Conservation (phyloP, 164 flowering plant species). For the Hamamelis virginiana region DNA sequence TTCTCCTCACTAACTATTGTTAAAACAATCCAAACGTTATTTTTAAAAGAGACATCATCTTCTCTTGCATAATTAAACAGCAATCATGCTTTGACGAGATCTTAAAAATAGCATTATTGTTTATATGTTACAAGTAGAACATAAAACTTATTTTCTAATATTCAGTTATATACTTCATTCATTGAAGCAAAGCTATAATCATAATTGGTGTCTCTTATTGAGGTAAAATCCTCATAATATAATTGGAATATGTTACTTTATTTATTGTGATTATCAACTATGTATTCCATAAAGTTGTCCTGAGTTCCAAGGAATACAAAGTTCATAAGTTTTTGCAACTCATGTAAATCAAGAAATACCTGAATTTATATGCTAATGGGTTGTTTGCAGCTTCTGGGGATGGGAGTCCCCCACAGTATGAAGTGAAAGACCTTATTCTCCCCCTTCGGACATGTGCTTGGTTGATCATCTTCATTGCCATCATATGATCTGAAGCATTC, state of each 20-base stretch:
- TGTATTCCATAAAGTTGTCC: background rate
- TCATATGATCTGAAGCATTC: conserved; percentile 83
- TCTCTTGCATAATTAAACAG: no score
- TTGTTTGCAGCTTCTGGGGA: conserved; percentile 95
- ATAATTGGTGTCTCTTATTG: background rate
- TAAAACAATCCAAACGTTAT: no score
- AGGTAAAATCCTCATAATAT: background rate
- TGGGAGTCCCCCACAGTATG: conserved; percentile 98
- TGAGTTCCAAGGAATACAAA: background rate
- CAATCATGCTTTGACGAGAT: no score
- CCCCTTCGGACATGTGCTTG: conserved; percentile 67
- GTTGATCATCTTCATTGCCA: conserved; percentile 98
- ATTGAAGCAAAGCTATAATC: background rate
- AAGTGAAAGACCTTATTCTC: conserved; percentile 72
- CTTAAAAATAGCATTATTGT: background rate
- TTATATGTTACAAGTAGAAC: background rate
- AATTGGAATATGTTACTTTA: background rate
- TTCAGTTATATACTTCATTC: background rate
- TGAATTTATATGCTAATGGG: conserved; percentile 94
- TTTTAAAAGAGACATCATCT: no score
- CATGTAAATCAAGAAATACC: conserved; percentile 41
- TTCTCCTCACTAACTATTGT: background rate
- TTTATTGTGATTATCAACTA: background rate
- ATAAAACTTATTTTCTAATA: background rate
- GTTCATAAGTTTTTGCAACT: background rate